A percentile compares a stretch with the other conserved stretches of the same genome.
These are phyloP conservation scores for Fusarium pininemorale DNA, from an alignment of 2,329 filamentous ascomycete species.

Conservation along the genomic window DNA sequence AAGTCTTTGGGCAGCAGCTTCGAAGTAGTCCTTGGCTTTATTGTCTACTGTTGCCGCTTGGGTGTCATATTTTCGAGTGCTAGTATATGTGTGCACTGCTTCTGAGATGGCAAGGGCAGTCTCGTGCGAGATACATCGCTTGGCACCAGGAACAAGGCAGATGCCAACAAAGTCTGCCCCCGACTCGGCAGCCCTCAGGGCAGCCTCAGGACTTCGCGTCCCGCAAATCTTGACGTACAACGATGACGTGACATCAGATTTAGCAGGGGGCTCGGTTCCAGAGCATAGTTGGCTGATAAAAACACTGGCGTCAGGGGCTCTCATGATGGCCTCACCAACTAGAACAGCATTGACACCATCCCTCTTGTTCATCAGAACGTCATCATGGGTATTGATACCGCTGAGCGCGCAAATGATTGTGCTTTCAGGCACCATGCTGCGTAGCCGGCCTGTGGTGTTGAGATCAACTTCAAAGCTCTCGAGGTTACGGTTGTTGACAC, in stretches of 20 bases:
- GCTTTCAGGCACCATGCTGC: slow-evolving; percentile 83
- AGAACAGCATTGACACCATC: slow-evolving; percentile 93
- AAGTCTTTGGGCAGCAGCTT: slow-evolving; percentile 57
- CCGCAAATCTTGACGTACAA: slow-evolving; percentile 95
- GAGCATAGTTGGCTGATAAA: slow-evolving; percentile 90
- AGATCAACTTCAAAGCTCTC: slow-evolving; percentile 98
- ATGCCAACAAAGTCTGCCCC: slow-evolving; percentile 95
- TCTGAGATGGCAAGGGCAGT: slow-evolving; percentile 83
- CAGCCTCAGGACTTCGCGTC: slow-evolving; percentile 83
- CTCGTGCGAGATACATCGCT: slow-evolving; percentile 81
- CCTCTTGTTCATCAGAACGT: slow-evolving; percentile 86
- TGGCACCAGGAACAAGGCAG: slow-evolving; percentile 84
- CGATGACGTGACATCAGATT: slow-evolving; percentile 49
- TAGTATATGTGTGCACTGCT: slow-evolving; percentile 75
- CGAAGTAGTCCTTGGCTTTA: slow-evolving; percentile 75
- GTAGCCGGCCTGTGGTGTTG: slow-evolving; percentile 86
- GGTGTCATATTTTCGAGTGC: slow-evolving; percentile 49
- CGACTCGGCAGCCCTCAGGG: slow-evolving; percentile 80
- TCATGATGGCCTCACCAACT: slow-evolving; percentile 96
- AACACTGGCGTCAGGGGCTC: slow-evolving; percentile 79
- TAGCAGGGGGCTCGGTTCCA: slow-evolving; percentile 52
- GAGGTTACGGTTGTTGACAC: slow-evolving; percentile 96
- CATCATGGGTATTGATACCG: slow-evolving; percentile 88
- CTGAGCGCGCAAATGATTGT: slow-evolving; percentile 94
- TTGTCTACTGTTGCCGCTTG: slow-evolving; percentile 42